These are phyloP conservation scores for Asclepias syriaca DNA, from an alignment of 257 asterid genomes.

Conservation along the genomic window DNA sequence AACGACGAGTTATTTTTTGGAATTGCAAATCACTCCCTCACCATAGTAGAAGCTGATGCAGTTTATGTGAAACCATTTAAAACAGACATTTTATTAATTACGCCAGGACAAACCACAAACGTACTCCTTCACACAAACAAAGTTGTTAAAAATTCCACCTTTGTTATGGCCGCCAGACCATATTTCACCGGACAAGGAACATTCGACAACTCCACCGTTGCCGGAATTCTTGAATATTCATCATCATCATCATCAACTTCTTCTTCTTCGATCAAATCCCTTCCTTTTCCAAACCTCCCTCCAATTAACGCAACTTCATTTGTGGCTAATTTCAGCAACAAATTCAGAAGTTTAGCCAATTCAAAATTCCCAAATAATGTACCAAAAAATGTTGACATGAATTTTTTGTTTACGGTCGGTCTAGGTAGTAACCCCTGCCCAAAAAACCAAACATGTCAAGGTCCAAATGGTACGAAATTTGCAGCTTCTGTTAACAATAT, in stretches of 20 bases:
- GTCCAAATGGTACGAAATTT: constrained; percentile 57
- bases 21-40: constrained; percentile 46
- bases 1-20: constrained; percentile 67
- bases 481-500: constrained; percentile 55
- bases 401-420: constrained; percentile 36
- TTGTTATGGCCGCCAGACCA: constrained; percentile 55
- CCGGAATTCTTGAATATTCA: constrained; percentile 41
- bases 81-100: constrained; percentile 33
- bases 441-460: constrained; percentile 55
- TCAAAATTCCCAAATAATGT: constrained; percentile 41
- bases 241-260: constrained; percentile 14
- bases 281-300: constrained; percentile 48
- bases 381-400: constrained; percentile 31
- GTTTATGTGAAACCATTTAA: constrained; percentile 52
- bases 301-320: constrained; percentile 47
- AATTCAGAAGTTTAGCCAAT: constrained; percentile 45
- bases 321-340: constrained; percentile 35
- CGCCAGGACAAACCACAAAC: constrained; percentile 60
- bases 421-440: constrained; percentile 38
- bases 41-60: constrained; percentile 60
- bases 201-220: constrained; percentile 53
- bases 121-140: constrained; percentile 40
- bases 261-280: constrained; percentile 18
- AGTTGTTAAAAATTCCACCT: constrained; percentile 22
- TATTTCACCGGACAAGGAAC: constrained; percentile 55